These are phyloP conservation scores for Barnettozyma populi DNA, from an alignment of 805 yeast species.

Conservation along the genomic window DNA sequence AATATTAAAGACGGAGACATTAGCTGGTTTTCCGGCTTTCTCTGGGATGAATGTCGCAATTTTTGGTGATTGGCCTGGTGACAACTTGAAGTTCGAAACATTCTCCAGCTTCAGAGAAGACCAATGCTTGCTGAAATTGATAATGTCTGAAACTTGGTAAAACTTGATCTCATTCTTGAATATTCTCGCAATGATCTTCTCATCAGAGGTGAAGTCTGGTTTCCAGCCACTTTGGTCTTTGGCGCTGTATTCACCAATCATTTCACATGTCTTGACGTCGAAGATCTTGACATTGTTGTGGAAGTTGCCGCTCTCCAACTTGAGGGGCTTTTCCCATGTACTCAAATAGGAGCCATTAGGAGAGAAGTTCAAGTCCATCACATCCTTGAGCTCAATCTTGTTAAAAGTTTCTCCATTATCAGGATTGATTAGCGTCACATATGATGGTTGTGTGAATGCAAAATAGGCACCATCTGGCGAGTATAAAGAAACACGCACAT, in stretches of 20 bases:
- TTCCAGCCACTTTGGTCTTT: slow-evolving; percentile 88
- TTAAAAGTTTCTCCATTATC: slow-evolving; percentile 40
- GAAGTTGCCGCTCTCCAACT: slow-evolving; percentile 68
- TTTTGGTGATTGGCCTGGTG: slow-evolving; percentile 87
- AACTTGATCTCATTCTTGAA: slow-evolving; percentile 63
- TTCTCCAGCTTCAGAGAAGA: slow-evolving; percentile 52
- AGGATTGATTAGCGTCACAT: slow-evolving; percentile 56
- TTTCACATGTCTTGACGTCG: slow-evolving; percentile 44
- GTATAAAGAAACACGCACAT: slow-evolving; percentile 60
- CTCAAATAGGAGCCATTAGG: slow-evolving; percentile 78
- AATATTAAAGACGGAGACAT: slow-evolving; percentile 74
- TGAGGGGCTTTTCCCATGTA: slow-evolving; percentile 85
- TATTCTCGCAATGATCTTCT: slow-evolving; percentile 58
- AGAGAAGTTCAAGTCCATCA: slow-evolving; percentile 81
- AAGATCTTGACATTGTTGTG: slow-evolving; percentile 76
- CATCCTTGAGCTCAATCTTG: slow-evolving; percentile 54
- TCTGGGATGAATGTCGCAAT: slow-evolving; percentile 90
- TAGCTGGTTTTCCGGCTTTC: slow-evolving; percentile 82
- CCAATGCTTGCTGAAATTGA: slow-evolving; percentile 47
- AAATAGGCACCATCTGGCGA: slow-evolving; percentile 63
- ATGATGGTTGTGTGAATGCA: slow-evolving; percentile 65
- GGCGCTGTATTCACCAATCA: slow-evolving; percentile 61
- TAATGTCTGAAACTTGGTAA: slow-evolving; percentile 44
- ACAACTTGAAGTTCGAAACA: slow-evolving; percentile 57
- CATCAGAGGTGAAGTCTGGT: slow-evolving; percentile 85